Percentiles rank a stretch among this genome's conserved stretches.
These are phyloP conservation scores for Claviceps spartinae DNA, from an alignment of 2,329 filamentous ascomycete species.

Conservation along the genomic window DNA sequence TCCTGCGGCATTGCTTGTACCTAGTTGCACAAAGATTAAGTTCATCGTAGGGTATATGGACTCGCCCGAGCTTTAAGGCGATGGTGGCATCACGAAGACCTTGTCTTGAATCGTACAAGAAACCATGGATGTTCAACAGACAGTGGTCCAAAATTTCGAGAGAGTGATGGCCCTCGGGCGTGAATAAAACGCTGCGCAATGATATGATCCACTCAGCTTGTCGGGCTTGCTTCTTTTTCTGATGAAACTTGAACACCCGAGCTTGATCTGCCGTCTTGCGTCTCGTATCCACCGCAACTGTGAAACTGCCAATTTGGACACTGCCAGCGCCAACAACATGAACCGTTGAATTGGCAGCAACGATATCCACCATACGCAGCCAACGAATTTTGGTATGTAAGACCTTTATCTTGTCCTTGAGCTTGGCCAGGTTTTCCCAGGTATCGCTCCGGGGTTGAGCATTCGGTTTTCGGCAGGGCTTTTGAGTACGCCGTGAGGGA, in stretches of 20 bases:
- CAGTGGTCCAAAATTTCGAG: conserved; percentile 81
- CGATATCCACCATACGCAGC: conserved; percentile 79
- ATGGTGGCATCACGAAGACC: conserved; percentile 84
- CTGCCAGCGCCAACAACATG: conserved; percentile 71
- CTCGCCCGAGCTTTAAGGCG: conserved; percentile 75
- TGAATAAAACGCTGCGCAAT: conserved; percentile 76
- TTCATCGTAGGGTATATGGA: conserved; percentile 87
- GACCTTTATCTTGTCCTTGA: conserved; percentile 76
- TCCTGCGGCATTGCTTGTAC: conserved; percentile 32
- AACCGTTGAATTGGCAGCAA: conserved; percentile 67
- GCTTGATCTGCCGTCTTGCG: conserved; percentile 83
- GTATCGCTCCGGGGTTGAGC: conserved; percentile 47
- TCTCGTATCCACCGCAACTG: conserved; percentile 78
- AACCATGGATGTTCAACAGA: conserved; percentile 80
- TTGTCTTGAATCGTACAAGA: conserved; percentile 72
- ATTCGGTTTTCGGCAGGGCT: conserved; percentile 10
- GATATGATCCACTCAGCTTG: conserved; percentile 93
- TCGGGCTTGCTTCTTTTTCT: conserved; percentile 37
- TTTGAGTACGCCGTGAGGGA: conserved; percentile 7
- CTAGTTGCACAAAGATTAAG: conserved; percentile 48
- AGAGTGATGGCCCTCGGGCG: conserved; percentile 68
- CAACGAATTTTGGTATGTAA: conserved; percentile 78
- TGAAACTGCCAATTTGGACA: conserved; percentile 72
- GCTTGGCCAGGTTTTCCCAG: conserved; percentile 64
- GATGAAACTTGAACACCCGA: conserved; percentile 61